Conservation (phyloP, 148 eudicot genomes). For the Limonium bicolor region DNA sequence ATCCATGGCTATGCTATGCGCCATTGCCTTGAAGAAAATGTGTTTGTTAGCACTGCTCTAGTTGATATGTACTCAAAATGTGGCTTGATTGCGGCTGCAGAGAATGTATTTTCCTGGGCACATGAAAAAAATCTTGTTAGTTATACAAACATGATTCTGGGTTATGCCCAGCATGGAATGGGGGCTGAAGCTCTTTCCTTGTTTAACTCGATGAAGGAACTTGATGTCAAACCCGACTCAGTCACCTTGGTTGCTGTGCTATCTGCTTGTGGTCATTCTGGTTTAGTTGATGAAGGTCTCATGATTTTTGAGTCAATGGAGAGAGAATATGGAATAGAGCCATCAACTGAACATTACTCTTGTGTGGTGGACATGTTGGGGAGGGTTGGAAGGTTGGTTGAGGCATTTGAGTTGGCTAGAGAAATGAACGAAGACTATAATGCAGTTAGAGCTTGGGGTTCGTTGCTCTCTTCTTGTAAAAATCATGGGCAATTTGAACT, state of each 20-base stretch:
- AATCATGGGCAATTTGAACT: slow-evolving; percentile 51
- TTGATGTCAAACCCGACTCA: slow-evolving; percentile 50
- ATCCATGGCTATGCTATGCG: slow-evolving; percentile 65
- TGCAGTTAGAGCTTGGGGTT: slow-evolving; percentile 69
- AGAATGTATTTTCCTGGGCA: slow-evolving; percentile 31
- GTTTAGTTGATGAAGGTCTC: slow-evolving; percentile 79
- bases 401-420: slow-evolving; percentile 59
- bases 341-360: slow-evolving; percentile 62
- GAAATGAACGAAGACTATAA: slow-evolving; percentile 39
- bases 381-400: slow-evolving; percentile 59
- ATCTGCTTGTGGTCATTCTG: slow-evolving; percentile 83
- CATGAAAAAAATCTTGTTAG: slow-evolving; percentile 49
- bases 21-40: slow-evolving; percentile 39
- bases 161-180: slow-evolving; percentile 83
- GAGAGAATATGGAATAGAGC: slow-evolving; percentile 30
- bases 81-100: slow-evolving; percentile 50
- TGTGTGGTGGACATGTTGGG: slow-evolving; percentile 86
- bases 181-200: slow-evolving; percentile 38
- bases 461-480: slow-evolving; percentile 63
- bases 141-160: slow-evolving; percentile 82
- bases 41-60: slow-evolving; percentile 67
- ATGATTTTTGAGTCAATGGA: slow-evolving; percentile 60
- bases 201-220: slow-evolving; percentile 46
- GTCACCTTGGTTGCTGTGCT: slow-evolving; percentile 66
- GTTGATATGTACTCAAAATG: slow-evolving; percentile 86